phyloP scores from a whole-genome alignment of 306 rosid genomes.

The Dryas drummondii region DNA sequence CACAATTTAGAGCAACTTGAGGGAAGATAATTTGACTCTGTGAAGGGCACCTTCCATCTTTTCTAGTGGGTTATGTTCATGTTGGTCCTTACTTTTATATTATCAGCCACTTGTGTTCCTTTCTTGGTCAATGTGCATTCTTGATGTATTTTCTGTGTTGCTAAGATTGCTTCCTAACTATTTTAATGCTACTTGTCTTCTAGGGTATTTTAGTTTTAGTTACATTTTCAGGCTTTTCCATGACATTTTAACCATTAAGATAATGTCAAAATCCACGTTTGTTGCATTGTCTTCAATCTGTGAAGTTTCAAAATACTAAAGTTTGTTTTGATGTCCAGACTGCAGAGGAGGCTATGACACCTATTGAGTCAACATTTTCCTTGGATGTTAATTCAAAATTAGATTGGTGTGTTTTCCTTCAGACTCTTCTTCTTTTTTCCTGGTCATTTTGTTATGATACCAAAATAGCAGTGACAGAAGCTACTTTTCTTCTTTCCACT shows the following conservation, averaged over 20 bases:
- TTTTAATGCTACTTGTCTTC: not conserved
- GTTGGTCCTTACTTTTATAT: not conserved
- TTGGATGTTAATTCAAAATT: constrained; percentile 53
- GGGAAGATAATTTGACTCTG: not conserved
- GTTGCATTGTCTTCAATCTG: constrained; percentile 22
- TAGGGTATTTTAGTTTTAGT: not conserved
- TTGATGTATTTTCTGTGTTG: not conserved
- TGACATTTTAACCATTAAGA: constrained; percentile 14
- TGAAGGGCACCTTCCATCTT: not conserved
- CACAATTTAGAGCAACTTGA: not conserved
- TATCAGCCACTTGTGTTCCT: constrained; percentile 1
- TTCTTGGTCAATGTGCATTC: constrained; percentile 1
- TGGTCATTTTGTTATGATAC: not conserved
- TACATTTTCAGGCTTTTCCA: constrained; percentile 17
- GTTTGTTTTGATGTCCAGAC: constrained; percentile 50
- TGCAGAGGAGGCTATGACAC: constrained; percentile 63
- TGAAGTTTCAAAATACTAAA: constrained; percentile 20
- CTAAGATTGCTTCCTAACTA: not conserved
- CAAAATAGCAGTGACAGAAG: not conserved
- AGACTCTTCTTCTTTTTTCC: constrained; percentile 16
- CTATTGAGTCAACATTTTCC: constrained; percentile 61
- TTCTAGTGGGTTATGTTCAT: not conserved
- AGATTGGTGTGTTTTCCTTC: constrained; percentile 41
- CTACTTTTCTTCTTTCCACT: not conserved
- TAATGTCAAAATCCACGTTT: constrained; percentile 3